Evolutionary conservation across 1,284 basidiomycete species (phyloP).

Genomic region (Ceratobasidium sp.): DNA sequence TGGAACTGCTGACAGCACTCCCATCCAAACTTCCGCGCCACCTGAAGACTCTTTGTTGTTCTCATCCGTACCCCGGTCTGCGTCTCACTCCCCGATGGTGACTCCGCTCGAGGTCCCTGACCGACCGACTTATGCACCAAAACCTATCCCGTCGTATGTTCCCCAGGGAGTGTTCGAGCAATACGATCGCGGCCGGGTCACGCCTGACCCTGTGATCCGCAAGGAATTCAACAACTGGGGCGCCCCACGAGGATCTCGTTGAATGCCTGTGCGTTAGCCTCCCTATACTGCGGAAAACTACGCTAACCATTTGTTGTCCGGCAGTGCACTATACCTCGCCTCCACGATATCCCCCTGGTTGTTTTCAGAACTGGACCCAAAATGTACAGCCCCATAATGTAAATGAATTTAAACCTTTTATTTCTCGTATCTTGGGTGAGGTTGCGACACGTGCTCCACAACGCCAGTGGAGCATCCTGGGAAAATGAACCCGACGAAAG

Average conservation of each 20-base stretch:
- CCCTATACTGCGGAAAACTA: not conserved
- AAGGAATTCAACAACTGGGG: constrained; percentile 33
- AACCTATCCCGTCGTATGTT: constrained; percentile 1
- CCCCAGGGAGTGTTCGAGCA: constrained; percentile 15
- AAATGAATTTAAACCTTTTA: not conserved
- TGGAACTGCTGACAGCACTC: not conserved
- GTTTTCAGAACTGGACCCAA: not conserved
- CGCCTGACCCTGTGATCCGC: constrained; percentile 33
- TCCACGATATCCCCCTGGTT: constrained; percentile 19
- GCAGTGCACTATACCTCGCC: constrained; percentile 1
- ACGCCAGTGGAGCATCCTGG: not conserved
- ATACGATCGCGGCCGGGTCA: constrained; percentile 36
- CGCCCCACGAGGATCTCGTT: constrained; percentile 12
- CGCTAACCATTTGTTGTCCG: not conserved
- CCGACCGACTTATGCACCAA: not conserved
- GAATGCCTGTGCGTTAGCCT: not conserved
- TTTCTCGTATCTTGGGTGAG: not conserved
- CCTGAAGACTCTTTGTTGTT: constrained; percentile 1
- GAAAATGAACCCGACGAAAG: not conserved
- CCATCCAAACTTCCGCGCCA: constrained; percentile 12
- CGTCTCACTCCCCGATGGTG: constrained; percentile 1
- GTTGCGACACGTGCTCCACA: not conserved
- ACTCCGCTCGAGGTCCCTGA: constrained; percentile 4
- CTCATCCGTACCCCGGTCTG: constrained; percentile 2
- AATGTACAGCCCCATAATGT: constrained; percentile 6